Percentiles rank a stretch among this genome's conserved stretches.
phyloP scores from a whole-genome alignment of 495 filamentous ascomycete genomes.

The Trichoderma erinaceum region DNA sequence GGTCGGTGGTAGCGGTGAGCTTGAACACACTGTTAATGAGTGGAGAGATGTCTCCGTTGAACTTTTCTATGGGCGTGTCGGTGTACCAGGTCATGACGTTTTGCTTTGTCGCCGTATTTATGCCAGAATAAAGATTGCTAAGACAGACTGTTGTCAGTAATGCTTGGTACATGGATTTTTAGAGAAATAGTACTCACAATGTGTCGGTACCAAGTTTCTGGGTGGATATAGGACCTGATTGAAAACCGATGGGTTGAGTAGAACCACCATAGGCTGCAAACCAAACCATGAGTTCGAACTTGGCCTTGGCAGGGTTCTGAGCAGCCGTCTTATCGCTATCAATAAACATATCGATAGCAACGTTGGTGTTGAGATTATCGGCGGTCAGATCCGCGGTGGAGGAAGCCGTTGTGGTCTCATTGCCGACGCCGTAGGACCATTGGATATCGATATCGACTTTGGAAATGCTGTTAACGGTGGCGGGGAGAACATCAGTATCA shows the following conservation, averaged over 20 bases:
- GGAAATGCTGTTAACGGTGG: conserved; percentile 22
- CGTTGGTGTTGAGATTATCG: conserved; percentile 32
- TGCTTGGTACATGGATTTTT: not conserved
- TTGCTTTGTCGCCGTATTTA: conserved; percentile 22
- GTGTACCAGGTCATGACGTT: conserved; percentile 35
- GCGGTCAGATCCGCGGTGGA: conserved; percentile 17
- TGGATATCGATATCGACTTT: conserved; percentile 27
- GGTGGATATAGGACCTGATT: conserved; percentile 14
- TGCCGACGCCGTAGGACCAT: conserved; percentile 37
- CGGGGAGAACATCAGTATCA: conserved; percentile 22
- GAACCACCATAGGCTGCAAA: conserved; percentile 30
- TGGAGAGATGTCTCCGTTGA: conserved; percentile 33
- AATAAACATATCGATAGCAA: conserved; percentile 44
- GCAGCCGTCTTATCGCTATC: conserved; percentile 29
- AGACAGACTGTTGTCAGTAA: not conserved
- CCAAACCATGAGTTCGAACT: conserved; percentile 44
- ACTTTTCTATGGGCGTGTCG: conserved; percentile 20
- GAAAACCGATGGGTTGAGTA: conserved; percentile 28
- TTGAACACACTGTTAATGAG: conserved; percentile 31
- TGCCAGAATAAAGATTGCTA: conserved; percentile 31
- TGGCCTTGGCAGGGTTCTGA: conserved; percentile 25
- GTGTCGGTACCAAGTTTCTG: conserved; percentile 25
- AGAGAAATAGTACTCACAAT: conserved; percentile 27
- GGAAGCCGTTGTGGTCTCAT: conserved; percentile 21
- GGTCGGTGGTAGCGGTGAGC: conserved; percentile 16